Evolutionary conservation across 225 moss, liverwort and hornwort genomes (phyloP).

Genomic region (Climacium dendroides): DNA sequence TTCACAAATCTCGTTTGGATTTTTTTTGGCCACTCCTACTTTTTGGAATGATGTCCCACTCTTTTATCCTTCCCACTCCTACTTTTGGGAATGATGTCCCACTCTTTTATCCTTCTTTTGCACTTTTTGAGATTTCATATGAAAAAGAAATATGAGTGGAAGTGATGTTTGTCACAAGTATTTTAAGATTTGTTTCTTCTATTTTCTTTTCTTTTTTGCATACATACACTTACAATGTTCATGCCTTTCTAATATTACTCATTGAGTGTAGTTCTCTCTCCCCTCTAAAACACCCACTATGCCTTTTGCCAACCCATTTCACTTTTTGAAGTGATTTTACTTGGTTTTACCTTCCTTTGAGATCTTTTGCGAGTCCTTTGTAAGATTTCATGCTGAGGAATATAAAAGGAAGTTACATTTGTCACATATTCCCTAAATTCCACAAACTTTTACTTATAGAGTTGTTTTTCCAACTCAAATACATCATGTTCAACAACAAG

Average conservation of each 20-base stretch:
- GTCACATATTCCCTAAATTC: not conserved
- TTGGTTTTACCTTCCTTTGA: accelerated
- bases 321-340: not conserved
- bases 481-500: not conserved
- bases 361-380: accelerated
- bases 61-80: not conserved
- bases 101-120: too few relatives aligned
- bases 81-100: too few relatives aligned
- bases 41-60: accelerated
- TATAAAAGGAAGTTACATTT: not conserved
- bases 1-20: accelerated
- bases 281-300: accelerated
- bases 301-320: accelerated
- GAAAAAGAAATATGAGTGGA: not conserved
- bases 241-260: not conserved
- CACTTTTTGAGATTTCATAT: not conserved
- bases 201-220: accelerated
- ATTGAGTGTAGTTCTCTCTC: accelerated
- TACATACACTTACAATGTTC: accelerated
- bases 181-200: not conserved
- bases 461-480: accelerated
- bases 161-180: not conserved
- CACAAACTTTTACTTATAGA: accelerated
- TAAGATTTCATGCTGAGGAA: accelerated
- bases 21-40: accelerated